These are phyloP conservation scores for Ustilago hordei DNA, from an alignment of 1,284 basidiomycete genomes.

Conservation along the genomic window DNA sequence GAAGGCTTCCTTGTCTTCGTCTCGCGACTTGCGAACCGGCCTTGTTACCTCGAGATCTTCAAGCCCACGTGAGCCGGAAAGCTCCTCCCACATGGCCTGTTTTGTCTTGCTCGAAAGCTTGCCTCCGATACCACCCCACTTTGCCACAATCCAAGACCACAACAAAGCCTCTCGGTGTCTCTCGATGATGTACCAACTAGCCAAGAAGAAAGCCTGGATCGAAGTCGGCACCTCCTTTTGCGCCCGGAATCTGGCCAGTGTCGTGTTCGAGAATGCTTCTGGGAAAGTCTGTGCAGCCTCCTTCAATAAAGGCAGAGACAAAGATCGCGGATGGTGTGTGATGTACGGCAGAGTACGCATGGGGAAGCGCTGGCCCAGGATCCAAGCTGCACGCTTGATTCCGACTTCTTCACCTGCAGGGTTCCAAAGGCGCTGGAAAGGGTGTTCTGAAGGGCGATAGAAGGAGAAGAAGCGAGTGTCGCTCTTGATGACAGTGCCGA, in stretches of 20 bases:
- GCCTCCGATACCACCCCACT: constrained; percentile 65
- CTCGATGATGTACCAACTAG: constrained; percentile 52
- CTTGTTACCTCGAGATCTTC: constrained; percentile 14
- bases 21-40: constrained; percentile 31
- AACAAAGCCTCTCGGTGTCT: constrained; percentile 60
- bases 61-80: constrained; percentile 54
- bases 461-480: constrained; percentile 37
- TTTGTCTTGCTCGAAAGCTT: constrained; percentile 62
- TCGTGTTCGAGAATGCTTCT: constrained; percentile 37
- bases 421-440: constrained; percentile 53
- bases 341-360: constrained; percentile 70
- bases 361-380: constrained; percentile 68
- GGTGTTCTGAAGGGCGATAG: constrained; percentile 43
- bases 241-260: constrained; percentile 49
- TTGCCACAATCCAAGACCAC: constrained; percentile 54
- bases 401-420: constrained; percentile 51
- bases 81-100: constrained; percentile 70
- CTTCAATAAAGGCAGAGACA: constrained; percentile 67
- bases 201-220: constrained; percentile 69
- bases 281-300: constrained; percentile 50
- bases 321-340: constrained; percentile 70
- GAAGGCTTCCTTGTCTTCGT: constrained; percentile 16
- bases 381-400: constrained; percentile 48
- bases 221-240: constrained; percentile 67
- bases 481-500: constrained; percentile 49